Conservation (phyloP, 441 rosid species). For the Gossypium davidsonii region DNA sequence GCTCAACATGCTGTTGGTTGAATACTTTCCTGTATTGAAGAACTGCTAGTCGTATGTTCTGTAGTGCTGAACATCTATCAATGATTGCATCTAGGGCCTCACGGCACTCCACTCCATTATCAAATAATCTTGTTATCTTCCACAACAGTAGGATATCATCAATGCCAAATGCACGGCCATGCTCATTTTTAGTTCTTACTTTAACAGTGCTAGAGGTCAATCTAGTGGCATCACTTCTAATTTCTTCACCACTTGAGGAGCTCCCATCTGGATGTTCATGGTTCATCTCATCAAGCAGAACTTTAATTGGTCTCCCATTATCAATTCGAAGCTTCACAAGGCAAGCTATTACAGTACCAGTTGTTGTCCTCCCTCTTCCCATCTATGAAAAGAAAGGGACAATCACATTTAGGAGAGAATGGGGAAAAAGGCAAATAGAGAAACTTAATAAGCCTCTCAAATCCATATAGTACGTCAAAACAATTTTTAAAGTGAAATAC, state of each 20-base stretch:
- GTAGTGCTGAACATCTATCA: slow-evolving; percentile 93
- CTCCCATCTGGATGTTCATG: slow-evolving; percentile 72
- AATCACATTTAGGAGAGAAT: slow-evolving; percentile 13
- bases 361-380: slow-evolving; percentile 99
- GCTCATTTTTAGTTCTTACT: slow-evolving; percentile 41
- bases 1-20: slow-evolving; percentile 93
- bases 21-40: slow-evolving; percentile 75
- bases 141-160: slow-evolving; percentile 78
- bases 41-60: slow-evolving; percentile 95
- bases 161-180: slow-evolving; percentile 75
- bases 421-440: slow-evolving; percentile 6
- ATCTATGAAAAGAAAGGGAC: slow-evolving; percentile 46
- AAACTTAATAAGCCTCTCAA: slow-evolving; percentile 6
- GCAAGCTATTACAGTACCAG: slow-evolving; percentile 98
- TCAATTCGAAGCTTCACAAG: slow-evolving; percentile 88
- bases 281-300: slow-evolving; percentile 46
- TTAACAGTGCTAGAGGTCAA: slow-evolving; percentile 30
- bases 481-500: slow-evolving; percentile 27
- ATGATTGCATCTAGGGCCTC: slow-evolving; percentile 92
- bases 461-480: slow-evolving; percentile 3
- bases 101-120: slow-evolving; percentile 87
- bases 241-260: slow-evolving; percentile 95
- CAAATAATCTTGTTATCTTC: slow-evolving; percentile 94
- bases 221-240: slow-evolving; percentile 40
- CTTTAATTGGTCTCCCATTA: slow-evolving; percentile 78